phyloP scores from a whole-genome alignment of 2,329 filamentous ascomycete genomes.

The Talaromyces sp. region DNA sequence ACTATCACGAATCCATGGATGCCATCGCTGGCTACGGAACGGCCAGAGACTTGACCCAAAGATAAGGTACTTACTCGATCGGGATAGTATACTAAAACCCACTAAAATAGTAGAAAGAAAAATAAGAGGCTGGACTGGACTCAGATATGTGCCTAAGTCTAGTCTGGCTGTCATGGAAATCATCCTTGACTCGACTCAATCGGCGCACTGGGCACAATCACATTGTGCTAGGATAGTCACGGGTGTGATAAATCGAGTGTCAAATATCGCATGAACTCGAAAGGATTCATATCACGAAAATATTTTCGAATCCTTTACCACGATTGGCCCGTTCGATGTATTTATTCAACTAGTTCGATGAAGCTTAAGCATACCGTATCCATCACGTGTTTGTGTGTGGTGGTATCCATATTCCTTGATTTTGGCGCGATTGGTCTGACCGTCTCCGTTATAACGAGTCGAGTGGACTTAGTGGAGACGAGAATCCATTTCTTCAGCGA shows the following conservation, averaged over 20 bases:
- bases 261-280: not conserved
- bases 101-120: not conserved
- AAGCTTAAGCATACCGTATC: not conserved
- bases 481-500: not conserved
- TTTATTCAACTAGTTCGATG: not conserved
- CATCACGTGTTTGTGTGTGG: slow-evolving; percentile 1
- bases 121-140: not conserved
- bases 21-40: not conserved
- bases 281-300: not conserved
- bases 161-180: not conserved
- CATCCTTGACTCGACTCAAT: not conserved
- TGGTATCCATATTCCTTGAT: not conserved
- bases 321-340: not conserved
- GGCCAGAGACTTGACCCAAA: not conserved
- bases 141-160: slow-evolving; percentile 1
- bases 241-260: not conserved
- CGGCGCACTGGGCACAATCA: slow-evolving; percentile 4
- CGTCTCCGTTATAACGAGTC: not conserved
- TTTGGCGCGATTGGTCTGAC: not conserved
- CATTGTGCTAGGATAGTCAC: slow-evolving; percentile 6
- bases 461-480: not conserved
- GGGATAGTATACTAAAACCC: slow-evolving; percentile 3
- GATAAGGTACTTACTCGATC: slow-evolving; percentile 6
- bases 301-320: too few species aligned
- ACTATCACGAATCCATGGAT: not conserved